Percentiles rank a stretch among this genome's conserved stretches.
Evolutionary conservation across 768 basidiomycete species (phyloP).

Genomic region (Naganishia onofrii): DNA sequence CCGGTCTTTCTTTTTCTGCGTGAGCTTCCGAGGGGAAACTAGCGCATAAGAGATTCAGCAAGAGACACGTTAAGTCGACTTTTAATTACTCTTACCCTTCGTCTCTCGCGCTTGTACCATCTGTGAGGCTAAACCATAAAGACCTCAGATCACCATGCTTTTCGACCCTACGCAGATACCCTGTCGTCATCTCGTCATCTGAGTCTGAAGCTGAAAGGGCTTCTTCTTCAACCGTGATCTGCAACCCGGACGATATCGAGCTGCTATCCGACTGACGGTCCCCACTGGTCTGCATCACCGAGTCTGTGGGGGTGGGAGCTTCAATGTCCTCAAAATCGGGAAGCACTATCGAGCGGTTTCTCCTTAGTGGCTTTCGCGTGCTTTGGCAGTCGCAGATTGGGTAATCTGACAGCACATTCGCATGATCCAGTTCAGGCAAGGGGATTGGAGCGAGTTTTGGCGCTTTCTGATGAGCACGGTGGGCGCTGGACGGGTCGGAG

Average conservation of each 20-base stretch:
- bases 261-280: too few species aligned
- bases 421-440: neutral
- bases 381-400: neutral
- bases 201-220: neutral
- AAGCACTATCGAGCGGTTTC: constrained; percentile 1
- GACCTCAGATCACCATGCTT: neutral
- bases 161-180: neutral
- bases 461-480: neutral
- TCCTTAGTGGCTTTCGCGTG: neutral
- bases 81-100: neutral
- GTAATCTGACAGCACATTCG: neutral
- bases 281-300: neutral
- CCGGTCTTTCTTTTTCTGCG: too few species aligned
- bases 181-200: neutral
- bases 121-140: neutral
- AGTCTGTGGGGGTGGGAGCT: neutral
- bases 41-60: too few species aligned
- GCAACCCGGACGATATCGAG: neutral
- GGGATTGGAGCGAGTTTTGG: neutral
- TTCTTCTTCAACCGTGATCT: neutral
- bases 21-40: too few species aligned
- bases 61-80: too few species aligned
- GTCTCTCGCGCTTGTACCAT: neutral
- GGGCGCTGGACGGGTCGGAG: too few species aligned
- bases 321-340: neutral